phyloP scores from a whole-genome alignment of 371 early-diverging fungal species.

The Rhizopus delemar region DNA sequence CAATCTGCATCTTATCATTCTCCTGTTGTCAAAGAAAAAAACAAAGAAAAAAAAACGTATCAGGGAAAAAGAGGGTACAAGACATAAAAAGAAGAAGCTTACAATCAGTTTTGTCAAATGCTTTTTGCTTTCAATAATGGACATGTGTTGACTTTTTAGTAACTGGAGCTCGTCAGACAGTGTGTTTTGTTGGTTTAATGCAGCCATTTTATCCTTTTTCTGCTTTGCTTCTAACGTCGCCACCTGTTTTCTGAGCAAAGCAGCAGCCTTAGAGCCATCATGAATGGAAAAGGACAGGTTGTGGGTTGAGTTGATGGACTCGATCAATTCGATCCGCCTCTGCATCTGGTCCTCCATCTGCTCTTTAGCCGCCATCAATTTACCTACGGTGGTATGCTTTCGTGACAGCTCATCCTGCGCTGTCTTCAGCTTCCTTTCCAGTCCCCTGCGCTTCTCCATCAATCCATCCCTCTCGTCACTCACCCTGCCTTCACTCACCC shows the following conservation, averaged over 20 bases:
- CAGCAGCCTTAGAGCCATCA: conserved; percentile 6
- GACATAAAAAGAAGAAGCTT: conserved; percentile 1
- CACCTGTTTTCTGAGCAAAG: conserved; percentile 2
- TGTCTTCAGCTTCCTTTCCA: conserved; percentile 14
- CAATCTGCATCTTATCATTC: conserved; percentile 11
- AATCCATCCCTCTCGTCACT: conserved; percentile 6
- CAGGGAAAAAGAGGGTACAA: not conserved
- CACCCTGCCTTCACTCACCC: conserved; percentile 1
- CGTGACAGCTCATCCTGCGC: conserved; percentile 26
- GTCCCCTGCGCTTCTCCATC: not conserved
- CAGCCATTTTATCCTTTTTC: conserved; percentile 10
- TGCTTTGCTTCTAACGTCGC: not conserved
- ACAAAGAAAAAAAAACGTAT: not conserved
- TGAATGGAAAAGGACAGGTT: conserved; percentile 2
- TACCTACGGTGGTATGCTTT: conserved; percentile 19
- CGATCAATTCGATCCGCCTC: conserved; percentile 15
- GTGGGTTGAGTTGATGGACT: conserved; percentile 10
- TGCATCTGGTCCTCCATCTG: conserved; percentile 17
- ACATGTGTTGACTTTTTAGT: conserved; percentile 16
- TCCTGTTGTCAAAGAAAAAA: conserved; percentile 7
- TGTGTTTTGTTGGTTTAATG: conserved; percentile 18
- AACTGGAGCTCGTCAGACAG: conserved; percentile 24
- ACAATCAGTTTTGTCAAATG: conserved; percentile 11
- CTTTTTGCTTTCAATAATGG: conserved; percentile 23
- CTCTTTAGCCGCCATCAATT: conserved; percentile 20